Evolutionary conservation across 2,329 filamentous ascomycete species (phyloP).

Genomic region (Elsinoe batatas): DNA sequence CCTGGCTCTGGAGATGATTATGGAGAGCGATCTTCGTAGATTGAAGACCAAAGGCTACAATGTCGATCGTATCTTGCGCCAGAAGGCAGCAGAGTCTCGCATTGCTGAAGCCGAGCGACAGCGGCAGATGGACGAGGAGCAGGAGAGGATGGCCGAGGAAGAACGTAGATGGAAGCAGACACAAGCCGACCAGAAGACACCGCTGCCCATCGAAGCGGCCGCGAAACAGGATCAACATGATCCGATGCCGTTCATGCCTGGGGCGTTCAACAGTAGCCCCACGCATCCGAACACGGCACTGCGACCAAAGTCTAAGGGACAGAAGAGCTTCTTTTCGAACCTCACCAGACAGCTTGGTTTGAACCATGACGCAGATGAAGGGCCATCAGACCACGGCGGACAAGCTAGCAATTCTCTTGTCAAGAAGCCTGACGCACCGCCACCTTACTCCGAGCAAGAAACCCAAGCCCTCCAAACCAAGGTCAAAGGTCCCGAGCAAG

Average conservation of each 20-base stretch:
- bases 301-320: constrained; percentile 31
- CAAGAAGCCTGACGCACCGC: constrained; percentile 22
- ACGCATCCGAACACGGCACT: constrained; percentile 30
- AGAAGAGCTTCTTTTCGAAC: constrained; percentile 53
- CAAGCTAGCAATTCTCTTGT: constrained; percentile 16
- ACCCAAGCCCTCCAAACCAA: constrained; percentile 19
- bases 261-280: constrained; percentile 58
- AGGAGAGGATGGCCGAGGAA: constrained; percentile 36
- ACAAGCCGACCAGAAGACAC: neutral
- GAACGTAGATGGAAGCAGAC: constrained; percentile 16
- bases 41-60: constrained; percentile 87
- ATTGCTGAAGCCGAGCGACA: constrained; percentile 75
- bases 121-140: constrained; percentile 53
- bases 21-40: constrained; percentile 74
- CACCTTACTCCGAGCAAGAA: constrained; percentile 25
- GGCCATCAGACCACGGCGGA: constrained; percentile 28
- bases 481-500: constrained; percentile 21
- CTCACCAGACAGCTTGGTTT: constrained; percentile 60
- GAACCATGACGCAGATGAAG: constrained; percentile 39
- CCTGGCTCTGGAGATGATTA: constrained; percentile 80
- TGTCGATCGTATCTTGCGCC: constrained; percentile 82
- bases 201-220: constrained; percentile 2
- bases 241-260: constrained; percentile 52
- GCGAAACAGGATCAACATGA: constrained; percentile 21
- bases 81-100: constrained; percentile 76